These are phyloP conservation scores for Bondarzewia mesenterica DNA, from an alignment of 1,284 basidiomycete genomes.

Conservation along the genomic window DNA sequence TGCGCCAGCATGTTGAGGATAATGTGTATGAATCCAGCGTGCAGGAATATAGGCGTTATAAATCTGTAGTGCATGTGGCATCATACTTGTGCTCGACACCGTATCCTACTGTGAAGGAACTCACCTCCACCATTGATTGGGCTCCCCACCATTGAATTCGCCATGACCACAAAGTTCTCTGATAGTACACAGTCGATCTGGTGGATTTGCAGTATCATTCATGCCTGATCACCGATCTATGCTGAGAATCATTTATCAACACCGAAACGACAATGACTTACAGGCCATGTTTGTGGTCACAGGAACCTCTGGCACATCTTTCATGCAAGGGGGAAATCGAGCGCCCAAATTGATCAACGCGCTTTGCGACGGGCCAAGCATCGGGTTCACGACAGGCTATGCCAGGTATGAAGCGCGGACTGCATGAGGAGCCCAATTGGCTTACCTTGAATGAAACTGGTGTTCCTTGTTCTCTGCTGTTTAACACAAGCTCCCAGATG, in stretches of 20 bases:
- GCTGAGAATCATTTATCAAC: background rate
- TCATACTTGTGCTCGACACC: background rate
- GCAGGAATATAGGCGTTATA: constrained; percentile 82
- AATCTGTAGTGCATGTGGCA: constrained; percentile 53
- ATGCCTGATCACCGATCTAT: constrained; percentile 37
- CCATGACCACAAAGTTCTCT: constrained; percentile 86
- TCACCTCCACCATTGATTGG: constrained; percentile 84
- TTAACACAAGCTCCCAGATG: constrained; percentile 74
- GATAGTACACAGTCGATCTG: constrained; percentile 63
- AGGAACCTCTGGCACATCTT: constrained; percentile 55
- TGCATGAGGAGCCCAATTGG: constrained; percentile 5
- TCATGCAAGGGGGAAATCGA: constrained; percentile 89
- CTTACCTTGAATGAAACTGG: constrained; percentile 75
- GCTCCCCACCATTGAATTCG: constrained; percentile 60
- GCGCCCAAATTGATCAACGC: constrained; percentile 88
- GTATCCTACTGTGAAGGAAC: constrained; percentile 13
- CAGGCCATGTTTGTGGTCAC: constrained; percentile 58
- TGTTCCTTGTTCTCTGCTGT: constrained; percentile 64
- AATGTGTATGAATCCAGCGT: constrained; percentile 88
- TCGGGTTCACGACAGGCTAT: constrained; percentile 64
- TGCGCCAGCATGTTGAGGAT: constrained; percentile 88
- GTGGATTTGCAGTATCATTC: constrained; percentile 71
- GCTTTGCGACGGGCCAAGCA: constrained; percentile 84
- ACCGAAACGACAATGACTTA: constrained; percentile 24
- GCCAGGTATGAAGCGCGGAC: background rate